Percentiles rank a stretch among this genome's conserved stretches.
Conservation (phyloP, 352 stramenopile species). For the Phytopythium vexans region DNA sequence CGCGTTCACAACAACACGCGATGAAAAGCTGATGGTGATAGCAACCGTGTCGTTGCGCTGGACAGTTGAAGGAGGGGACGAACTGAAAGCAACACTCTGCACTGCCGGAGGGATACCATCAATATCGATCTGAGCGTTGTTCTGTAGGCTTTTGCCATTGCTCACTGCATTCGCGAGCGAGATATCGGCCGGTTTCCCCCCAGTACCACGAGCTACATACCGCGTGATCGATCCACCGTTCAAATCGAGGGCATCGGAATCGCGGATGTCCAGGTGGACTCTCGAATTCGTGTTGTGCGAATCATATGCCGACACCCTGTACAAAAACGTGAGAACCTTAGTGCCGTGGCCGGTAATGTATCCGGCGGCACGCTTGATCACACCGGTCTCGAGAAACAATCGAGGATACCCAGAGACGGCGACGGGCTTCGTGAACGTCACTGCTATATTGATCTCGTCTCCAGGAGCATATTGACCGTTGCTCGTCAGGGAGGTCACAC, state of each 20-base stretch:
- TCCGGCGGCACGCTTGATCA: conserved; percentile 59
- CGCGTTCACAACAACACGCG: conserved; percentile 49
- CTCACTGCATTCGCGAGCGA: conserved; percentile 20
- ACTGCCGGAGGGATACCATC: conserved; percentile 53
- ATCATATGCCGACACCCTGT: conserved; percentile 66
- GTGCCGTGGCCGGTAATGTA: conserved; percentile 64
- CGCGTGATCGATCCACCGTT: conserved; percentile 69
- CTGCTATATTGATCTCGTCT: conserved; percentile 52
- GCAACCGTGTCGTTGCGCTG: conserved; percentile 35
- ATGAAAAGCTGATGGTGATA: conserved; percentile 67
- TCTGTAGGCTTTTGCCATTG: conserved; percentile 27
- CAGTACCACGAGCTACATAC: conserved; percentile 5
- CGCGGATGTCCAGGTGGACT: conserved; percentile 62
- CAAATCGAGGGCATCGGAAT: conserved; percentile 50
- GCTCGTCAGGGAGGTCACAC: conserved; percentile 43
- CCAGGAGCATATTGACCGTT: conserved; percentile 69
- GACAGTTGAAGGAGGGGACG: conserved; percentile 34
- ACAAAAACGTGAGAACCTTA: conserved; percentile 66
- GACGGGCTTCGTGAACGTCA: conserved; percentile 82
- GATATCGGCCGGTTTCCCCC: conserved; percentile 21
- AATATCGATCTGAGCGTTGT: conserved; percentile 52
- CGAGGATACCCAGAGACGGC: conserved; percentile 57
- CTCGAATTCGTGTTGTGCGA: conserved; percentile 36
- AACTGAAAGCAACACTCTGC: conserved; percentile 30
- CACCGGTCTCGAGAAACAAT: conserved; percentile 68